A percentile compares a stretch with the other conserved stretches of the same genome.
Evolutionary conservation across 2,329 filamentous ascomycete genomes (phyloP).

Genomic region (Capronia americana): DNA sequence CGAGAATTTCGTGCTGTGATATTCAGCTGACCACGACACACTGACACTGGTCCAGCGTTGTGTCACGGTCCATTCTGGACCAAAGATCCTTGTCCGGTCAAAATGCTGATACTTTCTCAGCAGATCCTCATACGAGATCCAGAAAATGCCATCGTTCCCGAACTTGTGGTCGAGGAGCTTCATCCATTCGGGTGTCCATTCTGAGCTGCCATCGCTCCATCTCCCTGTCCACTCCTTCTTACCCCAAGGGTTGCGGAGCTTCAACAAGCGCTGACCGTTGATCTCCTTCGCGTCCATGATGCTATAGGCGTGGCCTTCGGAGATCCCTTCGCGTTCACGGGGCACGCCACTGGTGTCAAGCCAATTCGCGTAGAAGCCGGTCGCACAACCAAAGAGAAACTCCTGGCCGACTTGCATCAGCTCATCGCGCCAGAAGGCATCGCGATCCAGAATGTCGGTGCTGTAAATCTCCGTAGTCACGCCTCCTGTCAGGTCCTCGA

Average conservation of each 20-base stretch:
- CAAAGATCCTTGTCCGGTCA: conserved; percentile 66
- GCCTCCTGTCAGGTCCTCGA: conserved; percentile 64
- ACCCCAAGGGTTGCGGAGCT: conserved; percentile 76
- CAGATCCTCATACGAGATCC: conserved; percentile 66
- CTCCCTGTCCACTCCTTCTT: conserved; percentile 79
- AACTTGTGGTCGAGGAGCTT: conserved; percentile 74
- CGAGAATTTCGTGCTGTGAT: conserved; percentile 65
- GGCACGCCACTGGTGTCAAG: conserved; percentile 28
- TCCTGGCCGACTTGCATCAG: conserved; percentile 80
- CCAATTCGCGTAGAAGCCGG: conserved; percentile 46
- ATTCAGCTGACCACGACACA: conserved; percentile 65
- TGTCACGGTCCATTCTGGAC: conserved; percentile 64
- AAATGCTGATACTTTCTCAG: conserved; percentile 65
- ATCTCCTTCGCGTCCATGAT: conserved; percentile 67
- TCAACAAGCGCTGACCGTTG: conserved; percentile 67
- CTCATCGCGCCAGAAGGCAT: conserved; percentile 83
- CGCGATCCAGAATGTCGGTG: conserved; percentile 64
- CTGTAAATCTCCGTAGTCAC: conserved; percentile 56
- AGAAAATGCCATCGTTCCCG: conserved; percentile 74
- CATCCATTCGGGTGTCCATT: conserved; percentile 84
- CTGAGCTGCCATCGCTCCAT: conserved; percentile 82
- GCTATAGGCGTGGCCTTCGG: conserved; percentile 62
- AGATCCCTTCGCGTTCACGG: conserved; percentile 45
- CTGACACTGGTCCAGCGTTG: conserved; percentile 67
- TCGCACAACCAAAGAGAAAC: conserved; percentile 63